phyloP scores from a whole-genome alignment of 1,284 basidiomycete species.

The Cystobasidium slooffiae region DNA sequence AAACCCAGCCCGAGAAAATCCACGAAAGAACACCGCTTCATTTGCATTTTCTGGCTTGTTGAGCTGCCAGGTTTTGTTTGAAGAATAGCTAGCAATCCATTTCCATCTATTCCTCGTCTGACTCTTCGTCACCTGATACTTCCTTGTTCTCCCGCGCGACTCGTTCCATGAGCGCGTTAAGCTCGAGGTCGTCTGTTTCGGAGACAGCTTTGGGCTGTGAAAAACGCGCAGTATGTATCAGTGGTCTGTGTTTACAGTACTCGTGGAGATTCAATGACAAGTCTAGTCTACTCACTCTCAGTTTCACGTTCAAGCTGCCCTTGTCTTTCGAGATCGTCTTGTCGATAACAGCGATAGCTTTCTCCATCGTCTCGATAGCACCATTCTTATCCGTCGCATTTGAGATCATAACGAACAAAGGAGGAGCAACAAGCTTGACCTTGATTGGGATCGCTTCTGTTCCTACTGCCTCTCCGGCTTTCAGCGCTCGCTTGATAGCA shows the following conservation, averaged over 20 bases:
- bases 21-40: no score
- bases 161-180: slow-evolving; percentile 92
- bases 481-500: slow-evolving; percentile 90
- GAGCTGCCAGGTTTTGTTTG: neutral
- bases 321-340: slow-evolving; percentile 80
- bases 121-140: slow-evolving; percentile 66
- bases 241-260: neutral
- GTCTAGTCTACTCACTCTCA: slow-evolving; percentile 75
- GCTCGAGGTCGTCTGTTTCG: slow-evolving; percentile 94
- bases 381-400: slow-evolving; percentile 97
- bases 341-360: slow-evolving; percentile 89
- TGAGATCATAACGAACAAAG: slow-evolving; percentile 91
- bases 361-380: slow-evolving; percentile 89
- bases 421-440: slow-evolving; percentile 94
- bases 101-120: slow-evolving; percentile 31
- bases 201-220: slow-evolving; percentile 88
- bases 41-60: no score
- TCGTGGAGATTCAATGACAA: neutral
- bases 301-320: slow-evolving; percentile 87
- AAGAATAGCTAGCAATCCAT: neutral
- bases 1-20: no score
- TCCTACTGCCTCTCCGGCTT: slow-evolving; percentile 82
- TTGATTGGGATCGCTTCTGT: slow-evolving; percentile 94
- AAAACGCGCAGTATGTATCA: neutral
- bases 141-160: slow-evolving; percentile 89